Evolutionary conservation across 768 basidiomycete species (phyloP).

Genomic region (Collybiopsis confluens): DNA sequence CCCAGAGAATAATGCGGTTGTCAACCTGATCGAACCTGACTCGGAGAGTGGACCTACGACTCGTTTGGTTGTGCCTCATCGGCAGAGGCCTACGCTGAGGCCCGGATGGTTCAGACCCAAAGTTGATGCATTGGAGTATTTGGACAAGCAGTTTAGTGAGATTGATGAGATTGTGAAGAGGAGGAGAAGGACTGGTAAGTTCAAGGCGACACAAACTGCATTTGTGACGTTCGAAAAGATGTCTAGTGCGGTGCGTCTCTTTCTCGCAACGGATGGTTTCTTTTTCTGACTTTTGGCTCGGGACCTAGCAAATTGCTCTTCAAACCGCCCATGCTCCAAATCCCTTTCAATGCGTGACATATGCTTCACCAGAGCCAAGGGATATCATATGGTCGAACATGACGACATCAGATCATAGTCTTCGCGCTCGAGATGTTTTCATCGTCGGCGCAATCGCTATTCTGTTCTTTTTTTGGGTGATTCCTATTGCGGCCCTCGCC

Average conservation of each 20-base stretch:
- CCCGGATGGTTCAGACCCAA: conserved; percentile 69
- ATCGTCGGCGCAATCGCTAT: conserved; percentile 67
- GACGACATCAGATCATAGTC: conserved; percentile 52
- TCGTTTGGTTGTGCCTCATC: conserved; percentile 70
- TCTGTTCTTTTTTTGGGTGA: conserved; percentile 86
- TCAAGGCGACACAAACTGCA: conserved; percentile 77
- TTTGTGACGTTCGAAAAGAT: conserved; percentile 98
- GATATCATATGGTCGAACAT: conserved; percentile 96
- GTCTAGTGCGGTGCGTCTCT: conserved; percentile 72
- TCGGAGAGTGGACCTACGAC: conserved; percentile 49
- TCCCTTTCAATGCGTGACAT: conserved; percentile 63
- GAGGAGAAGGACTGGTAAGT: conserved; percentile 66
- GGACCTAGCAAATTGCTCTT: conserved; percentile 87
- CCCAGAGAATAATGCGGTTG: conserved; percentile 51
- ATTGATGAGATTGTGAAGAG: conserved; percentile 82
- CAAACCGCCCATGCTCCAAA: conserved; percentile 77
- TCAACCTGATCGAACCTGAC: conserved; percentile 46
- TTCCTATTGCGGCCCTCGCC: conserved; percentile 86
- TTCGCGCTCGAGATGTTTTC: conserved; percentile 64
- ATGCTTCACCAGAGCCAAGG: conserved; percentile 86
- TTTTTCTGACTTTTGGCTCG: background rate
- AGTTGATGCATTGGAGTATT: conserved; percentile 87
- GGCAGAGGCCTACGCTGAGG: conserved; percentile 70
- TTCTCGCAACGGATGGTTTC: background rate
- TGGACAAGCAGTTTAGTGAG: conserved; percentile 74